Evolutionary conservation across 2,329 filamentous ascomycete genomes (phyloP), one percentile per base, ranked within the genome.

Genomic region (Fusarium camptoceras): DNA sequence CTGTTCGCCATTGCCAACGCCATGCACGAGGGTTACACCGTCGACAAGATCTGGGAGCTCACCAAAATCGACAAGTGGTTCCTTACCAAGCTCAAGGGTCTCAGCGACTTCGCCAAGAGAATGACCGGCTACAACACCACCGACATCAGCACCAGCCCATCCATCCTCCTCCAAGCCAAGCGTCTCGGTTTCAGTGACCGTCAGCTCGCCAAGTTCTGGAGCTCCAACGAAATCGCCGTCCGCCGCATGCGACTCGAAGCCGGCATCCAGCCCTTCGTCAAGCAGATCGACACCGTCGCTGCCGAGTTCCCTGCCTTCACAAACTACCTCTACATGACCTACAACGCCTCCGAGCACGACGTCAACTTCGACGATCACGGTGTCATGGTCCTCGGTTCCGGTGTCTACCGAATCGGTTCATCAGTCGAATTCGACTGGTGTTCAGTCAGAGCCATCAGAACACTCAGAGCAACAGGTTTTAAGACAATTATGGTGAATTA

Each of bases 31-130:
- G 96, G 95, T 31, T 99, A 98, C 83, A 91, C 89, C 6, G 94
- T 98, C 37, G 93, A 98, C 78, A 96, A 97, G 83, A 97, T 99
- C 78, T 98, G 94, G 94, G 93, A 98, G 80, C 87, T 98, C 84
- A 99, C 96, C 77, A 94, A 95, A 83, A 99, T 99, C 75, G 96
- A 98, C 84, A 97, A 97, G 82, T 99, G 96, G 96, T 99, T 98
- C 86, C 83, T 99, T 72, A 90, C 89, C 81, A 94, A 94, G 80
- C 89, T 99, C 61, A 97, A 97, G 88, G 91, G 92, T 28, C 85
- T 99, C 12, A 97, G 91, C 81, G 89, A 97, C 83, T 98, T 98
- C 75, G 90, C 91, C 78, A 95, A 94, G 82, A 80, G 87, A 25
- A 93, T 98, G 89, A 85, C 87, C 63, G 85, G 84, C 49, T 93